Evolutionary conservation across 2,329 filamentous ascomycete genomes (phyloP).

Genomic region (Fusarium praegraminearum): DNA sequence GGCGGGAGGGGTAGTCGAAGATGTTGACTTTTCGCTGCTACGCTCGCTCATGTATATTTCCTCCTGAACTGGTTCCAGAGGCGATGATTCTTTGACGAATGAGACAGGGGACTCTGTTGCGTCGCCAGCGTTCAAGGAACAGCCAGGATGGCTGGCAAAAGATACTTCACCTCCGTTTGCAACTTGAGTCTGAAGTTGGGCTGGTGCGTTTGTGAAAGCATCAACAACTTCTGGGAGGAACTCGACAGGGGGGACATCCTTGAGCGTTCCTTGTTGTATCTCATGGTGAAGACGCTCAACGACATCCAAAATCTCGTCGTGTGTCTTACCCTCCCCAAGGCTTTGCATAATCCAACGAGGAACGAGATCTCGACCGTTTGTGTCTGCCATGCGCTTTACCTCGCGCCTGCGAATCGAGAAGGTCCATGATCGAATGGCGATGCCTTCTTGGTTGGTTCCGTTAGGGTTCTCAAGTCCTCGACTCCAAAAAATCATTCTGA

Average conservation of each 20-base stretch:
- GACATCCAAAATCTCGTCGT: conserved; percentile 61
- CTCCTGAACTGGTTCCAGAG: conserved; percentile 45
- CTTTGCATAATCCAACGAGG: conserved; percentile 61
- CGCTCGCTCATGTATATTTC: conserved; percentile 33
- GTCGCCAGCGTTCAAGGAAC: conserved; percentile 30
- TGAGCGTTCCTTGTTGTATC: conserved; percentile 57
- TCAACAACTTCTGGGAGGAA: conserved; percentile 67
- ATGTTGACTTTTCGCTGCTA: conserved; percentile 24
- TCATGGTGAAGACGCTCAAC: conserved; percentile 60
- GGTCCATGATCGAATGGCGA: conserved; percentile 64
- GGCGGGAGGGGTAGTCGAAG: conserved; percentile 34
- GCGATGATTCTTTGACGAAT: conserved; percentile 45
- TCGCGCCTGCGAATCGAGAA: conserved; percentile 74
- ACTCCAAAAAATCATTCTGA: conserved; percentile 73
- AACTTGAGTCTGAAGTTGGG: conserved; percentile 33
- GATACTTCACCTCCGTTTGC: conserved; percentile 31
- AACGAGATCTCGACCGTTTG: conserved; percentile 40
- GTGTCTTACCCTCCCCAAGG: conserved; percentile 61
- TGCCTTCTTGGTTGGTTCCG: conserved; percentile 46
- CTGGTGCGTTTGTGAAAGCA: conserved; percentile 45
- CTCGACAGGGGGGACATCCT: conserved; percentile 68
- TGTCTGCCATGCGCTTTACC: conserved; percentile 64
- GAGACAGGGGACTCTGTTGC: conserved; percentile 35
- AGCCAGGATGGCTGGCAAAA: conserved; percentile 15
- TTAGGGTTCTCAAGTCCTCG: conserved; percentile 57